Percentiles rank a stretch among this genome's conserved stretches.
Evolutionary conservation across 2,329 filamentous ascomycete species (phyloP).

Genomic region (Verticillium nubilum): DNA sequence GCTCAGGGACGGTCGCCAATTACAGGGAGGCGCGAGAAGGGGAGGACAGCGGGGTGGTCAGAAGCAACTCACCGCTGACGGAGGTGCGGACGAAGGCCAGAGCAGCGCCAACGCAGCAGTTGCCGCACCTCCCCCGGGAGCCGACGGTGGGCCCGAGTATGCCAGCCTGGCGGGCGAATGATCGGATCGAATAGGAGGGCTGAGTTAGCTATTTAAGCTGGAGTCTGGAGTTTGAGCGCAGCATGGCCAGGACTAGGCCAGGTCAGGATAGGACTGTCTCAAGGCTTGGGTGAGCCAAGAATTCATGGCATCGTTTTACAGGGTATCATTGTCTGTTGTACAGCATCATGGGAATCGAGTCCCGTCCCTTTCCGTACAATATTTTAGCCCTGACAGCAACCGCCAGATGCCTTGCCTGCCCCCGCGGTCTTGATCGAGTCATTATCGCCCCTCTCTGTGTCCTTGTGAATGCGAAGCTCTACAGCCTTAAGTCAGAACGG

Average conservation of each 20-base stretch:
- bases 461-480: conserved; percentile 85
- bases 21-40: conserved; percentile 30
- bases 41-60: conserved; percentile 9
- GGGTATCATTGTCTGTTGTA: conserved; percentile 12
- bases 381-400: conserved; percentile 17
- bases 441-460: conserved; percentile 91
- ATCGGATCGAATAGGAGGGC: conserved; percentile 1
- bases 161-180: conserved; percentile 80
- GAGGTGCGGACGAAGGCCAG: neutral
- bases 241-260: conserved; percentile 3
- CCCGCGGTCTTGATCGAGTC: conserved; percentile 72
- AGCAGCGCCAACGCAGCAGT: conserved; percentile 29
- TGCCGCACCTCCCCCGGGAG: conserved; percentile 69
- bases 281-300: neutral
- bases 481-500: neutral
- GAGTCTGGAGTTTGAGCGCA: neutral
- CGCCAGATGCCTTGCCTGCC: conserved; percentile 22
- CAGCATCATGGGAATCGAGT: conserved; percentile 1
- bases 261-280: neutral
- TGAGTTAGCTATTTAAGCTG: neutral
- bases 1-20: conserved; percentile 61
- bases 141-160: conserved; percentile 68
- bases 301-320: conserved; percentile 1
- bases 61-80: conserved; percentile 6
- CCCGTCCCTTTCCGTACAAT: neutral